Percentiles rank a stretch among this genome's conserved stretches.
Conservation (phyloP, 805 yeast species). For the Torulaspora microellipsoides region DNA sequence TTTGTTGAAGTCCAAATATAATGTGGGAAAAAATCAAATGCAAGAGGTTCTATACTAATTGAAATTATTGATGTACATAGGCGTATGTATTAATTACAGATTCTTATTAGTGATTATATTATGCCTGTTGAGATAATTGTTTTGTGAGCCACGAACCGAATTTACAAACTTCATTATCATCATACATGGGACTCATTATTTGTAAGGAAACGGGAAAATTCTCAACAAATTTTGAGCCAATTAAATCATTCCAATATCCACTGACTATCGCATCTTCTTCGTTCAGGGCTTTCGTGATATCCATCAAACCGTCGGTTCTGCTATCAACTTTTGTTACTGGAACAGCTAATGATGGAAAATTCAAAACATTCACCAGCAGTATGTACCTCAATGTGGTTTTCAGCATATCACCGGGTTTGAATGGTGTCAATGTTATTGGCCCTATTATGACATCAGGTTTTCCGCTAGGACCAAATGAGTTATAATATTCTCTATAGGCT, state of each 20-base stretch:
- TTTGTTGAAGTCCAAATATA: conserved; percentile 13
- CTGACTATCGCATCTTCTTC: conserved; percentile 12
- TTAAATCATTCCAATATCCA: conserved; percentile 13
- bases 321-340: conserved; percentile 9
- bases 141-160: conserved; percentile 14
- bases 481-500: conserved; percentile 13
- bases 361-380: conserved; percentile 13
- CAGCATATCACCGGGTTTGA: conserved; percentile 17
- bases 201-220: conserved; percentile 17
- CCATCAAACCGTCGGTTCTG: conserved; percentile 6
- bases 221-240: conserved; percentile 8
- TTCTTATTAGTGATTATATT: not conserved
- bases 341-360: conserved; percentile 16
- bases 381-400: conserved; percentile 15
- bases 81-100: not conserved
- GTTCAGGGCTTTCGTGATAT: conserved; percentile 6
- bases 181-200: conserved; percentile 15
- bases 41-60: conserved; percentile 16
- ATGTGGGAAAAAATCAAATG: conserved; percentile 12
- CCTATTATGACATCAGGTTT: conserved; percentile 12
- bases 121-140: not conserved
- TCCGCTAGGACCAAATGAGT: conserved; percentile 9
- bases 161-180: conserved; percentile 15
- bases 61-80: not conserved
- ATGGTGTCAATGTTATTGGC: conserved; percentile 13